Evolutionary conservation across 495 filamentous ascomycete species (phyloP).

Genomic region (Annulohypoxylon stygium): DNA sequence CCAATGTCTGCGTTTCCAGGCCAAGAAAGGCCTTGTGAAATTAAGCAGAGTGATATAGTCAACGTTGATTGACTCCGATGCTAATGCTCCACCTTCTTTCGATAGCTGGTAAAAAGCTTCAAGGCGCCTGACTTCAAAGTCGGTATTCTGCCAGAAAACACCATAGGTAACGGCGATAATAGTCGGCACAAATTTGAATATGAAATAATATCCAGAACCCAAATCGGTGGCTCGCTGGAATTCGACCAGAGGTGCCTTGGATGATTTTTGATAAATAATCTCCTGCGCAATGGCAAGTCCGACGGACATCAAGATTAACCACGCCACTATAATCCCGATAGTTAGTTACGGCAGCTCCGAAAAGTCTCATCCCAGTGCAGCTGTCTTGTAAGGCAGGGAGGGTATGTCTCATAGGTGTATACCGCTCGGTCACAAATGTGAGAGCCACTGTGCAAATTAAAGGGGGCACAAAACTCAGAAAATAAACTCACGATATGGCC

Average conservation of each 20-base stretch:
- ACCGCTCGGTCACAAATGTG: neutral
- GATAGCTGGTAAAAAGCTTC: conserved; percentile 83
- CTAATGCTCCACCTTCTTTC: conserved; percentile 71
- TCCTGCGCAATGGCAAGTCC: conserved; percentile 69
- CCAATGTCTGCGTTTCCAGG: conserved; percentile 71
- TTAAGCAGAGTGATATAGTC: conserved; percentile 77
- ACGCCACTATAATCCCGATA: conserved; percentile 24
- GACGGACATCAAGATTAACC: conserved; percentile 68
- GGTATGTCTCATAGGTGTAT: neutral
- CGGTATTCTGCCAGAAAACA: conserved; percentile 79
- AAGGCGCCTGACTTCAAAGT: conserved; percentile 79
- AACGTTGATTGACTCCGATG: conserved; percentile 76
- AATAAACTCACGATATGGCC: conserved; percentile 65
- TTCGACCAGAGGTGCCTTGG: conserved; percentile 55
- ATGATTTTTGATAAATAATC: conserved; percentile 70
- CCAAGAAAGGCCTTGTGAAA: conserved; percentile 72
- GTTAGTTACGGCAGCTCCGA: conserved; percentile 5
- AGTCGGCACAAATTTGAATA: conserved; percentile 79
- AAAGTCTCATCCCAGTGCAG: neutral
- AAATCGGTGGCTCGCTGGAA: conserved; percentile 69
- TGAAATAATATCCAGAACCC: conserved; percentile 67
- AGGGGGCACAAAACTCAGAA: neutral
- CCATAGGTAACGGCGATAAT: conserved; percentile 77
- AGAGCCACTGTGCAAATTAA: neutral
- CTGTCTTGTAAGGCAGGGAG: neutral